Conservation (phyloP, 768 basidiomycete genomes). For the Pisolithus marmoratus region DNA sequence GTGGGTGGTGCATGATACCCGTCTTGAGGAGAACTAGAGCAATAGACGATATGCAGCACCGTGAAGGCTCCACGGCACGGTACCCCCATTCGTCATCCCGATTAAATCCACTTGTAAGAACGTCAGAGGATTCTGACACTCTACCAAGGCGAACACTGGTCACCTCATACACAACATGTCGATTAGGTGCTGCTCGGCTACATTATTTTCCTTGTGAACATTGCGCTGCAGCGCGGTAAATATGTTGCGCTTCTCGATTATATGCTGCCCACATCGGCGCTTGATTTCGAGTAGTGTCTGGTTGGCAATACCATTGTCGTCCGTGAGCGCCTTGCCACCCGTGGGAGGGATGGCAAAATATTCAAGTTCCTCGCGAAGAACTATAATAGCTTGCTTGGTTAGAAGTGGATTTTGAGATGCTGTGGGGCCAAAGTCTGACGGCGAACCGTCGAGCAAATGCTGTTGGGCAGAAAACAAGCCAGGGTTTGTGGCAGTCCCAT, state of each 20-base stretch:
- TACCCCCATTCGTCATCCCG: slow-evolving; percentile 99
- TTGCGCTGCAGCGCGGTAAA: slow-evolving; percentile 98
- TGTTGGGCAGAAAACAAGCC: slow-evolving; percentile 79
- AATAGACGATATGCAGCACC: slow-evolving; percentile 98
- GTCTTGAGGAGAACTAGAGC: slow-evolving; percentile 97
- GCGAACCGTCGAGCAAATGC: slow-evolving; percentile 62
- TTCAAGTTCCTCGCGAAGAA: slow-evolving; percentile 95
- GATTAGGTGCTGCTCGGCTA: slow-evolving; percentile 98
- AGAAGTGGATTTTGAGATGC: slow-evolving; percentile 86
- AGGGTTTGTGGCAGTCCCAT: slow-evolving; percentile 69
- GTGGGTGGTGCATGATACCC: slow-evolving; percentile 74
- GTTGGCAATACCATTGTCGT: slow-evolving; percentile 78
- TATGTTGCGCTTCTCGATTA: slow-evolving; percentile 87
- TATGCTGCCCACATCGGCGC: slow-evolving; percentile 76
- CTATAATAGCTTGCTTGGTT: slow-evolving; percentile 96
- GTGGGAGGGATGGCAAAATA: slow-evolving; percentile 94
- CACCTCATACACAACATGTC: slow-evolving; percentile 99
- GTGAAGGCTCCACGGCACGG: slow-evolving; percentile 89
- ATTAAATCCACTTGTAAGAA: slow-evolving; percentile 68
- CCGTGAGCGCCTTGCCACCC: slow-evolving; percentile 54
- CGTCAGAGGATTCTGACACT: slow-evolving; percentile 7
- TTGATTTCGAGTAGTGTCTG: slow-evolving; percentile 74
- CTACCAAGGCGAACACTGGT: slow-evolving; percentile 8
- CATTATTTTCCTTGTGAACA: slow-evolving; percentile 98
- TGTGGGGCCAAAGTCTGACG: slow-evolving; percentile 54